Evolutionary conservation across 2,329 filamentous ascomycete species (phyloP).

Genomic region (Claviceps paspali): DNA sequence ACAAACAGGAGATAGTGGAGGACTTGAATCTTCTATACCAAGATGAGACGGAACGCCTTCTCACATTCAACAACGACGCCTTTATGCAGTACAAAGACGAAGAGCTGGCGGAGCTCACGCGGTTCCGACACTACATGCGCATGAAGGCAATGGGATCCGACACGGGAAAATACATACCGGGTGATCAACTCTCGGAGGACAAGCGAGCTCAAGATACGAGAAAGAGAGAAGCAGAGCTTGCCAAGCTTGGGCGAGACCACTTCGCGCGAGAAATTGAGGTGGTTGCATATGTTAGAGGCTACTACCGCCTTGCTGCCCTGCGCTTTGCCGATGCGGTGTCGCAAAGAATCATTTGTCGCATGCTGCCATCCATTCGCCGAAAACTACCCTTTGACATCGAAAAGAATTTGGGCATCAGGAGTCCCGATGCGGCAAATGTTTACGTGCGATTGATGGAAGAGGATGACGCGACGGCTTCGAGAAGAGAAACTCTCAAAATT

Average conservation of each 20-base stretch:
- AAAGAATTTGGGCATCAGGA: constrained; percentile 25
- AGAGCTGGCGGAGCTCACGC: constrained; percentile 30
- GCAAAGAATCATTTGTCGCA: constrained; percentile 31
- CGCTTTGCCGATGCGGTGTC: constrained; percentile 46
- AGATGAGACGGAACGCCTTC: constrained; percentile 39
- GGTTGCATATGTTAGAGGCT: constrained; percentile 47
- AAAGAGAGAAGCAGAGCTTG: constrained; percentile 24
- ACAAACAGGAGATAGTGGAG: constrained; percentile 18
- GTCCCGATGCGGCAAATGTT: constrained; percentile 13
- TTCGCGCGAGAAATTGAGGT: constrained; percentile 46
- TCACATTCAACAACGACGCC: constrained; percentile 38
- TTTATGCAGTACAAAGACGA: constrained; percentile 29
- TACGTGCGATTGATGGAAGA: constrained; percentile 34
- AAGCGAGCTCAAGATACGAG: constrained; percentile 29
- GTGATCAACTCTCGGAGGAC: constrained; percentile 27
- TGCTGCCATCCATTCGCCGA: constrained; percentile 29
- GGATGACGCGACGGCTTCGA: constrained; percentile 25
- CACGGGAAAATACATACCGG: constrained; percentile 4
- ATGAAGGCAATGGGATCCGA: constrained; percentile 24
- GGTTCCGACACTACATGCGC: constrained; percentile 34
- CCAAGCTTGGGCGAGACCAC: constrained; percentile 38
- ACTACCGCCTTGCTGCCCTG: constrained; percentile 51
- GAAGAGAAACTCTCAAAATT: constrained; percentile 24
- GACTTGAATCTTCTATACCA: constrained; percentile 30
- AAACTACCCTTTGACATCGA: constrained; percentile 28